These are phyloP conservation scores for Apophysomyces variabilis DNA, from an alignment of 371 early-diverging fungal genomes.

Conservation along the genomic window DNA sequence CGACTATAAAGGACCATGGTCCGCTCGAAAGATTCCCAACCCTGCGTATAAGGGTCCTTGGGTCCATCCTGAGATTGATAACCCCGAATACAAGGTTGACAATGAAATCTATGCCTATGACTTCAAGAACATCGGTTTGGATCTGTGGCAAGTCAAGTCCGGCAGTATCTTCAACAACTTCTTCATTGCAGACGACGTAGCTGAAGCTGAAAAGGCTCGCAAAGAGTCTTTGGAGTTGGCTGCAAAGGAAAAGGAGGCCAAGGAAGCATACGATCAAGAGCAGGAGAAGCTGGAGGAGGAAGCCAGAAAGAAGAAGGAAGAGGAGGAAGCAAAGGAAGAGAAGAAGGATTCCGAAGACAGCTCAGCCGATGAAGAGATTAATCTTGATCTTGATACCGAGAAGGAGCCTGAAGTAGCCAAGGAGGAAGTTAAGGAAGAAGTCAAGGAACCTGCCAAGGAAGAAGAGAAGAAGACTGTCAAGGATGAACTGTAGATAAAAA, in stretches of 20 bases:
- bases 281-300: slow-evolving; percentile 44
- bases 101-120: slow-evolving; percentile 77
- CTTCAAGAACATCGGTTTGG: slow-evolving; percentile 89
- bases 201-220: slow-evolving; percentile 69
- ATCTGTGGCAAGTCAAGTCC: slow-evolving; percentile 97
- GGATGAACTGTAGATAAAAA: slow-evolving; percentile 53
- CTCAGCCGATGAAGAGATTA: slow-evolving; percentile 31
- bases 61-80: slow-evolving; percentile 88
- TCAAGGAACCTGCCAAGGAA: slow-evolving; percentile 11
- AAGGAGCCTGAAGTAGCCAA: slow-evolving; percentile 16
- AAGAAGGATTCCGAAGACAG: not conserved
- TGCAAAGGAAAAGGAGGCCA: slow-evolving; percentile 59
- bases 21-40: slow-evolving; percentile 85
- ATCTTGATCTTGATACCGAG: slow-evolving; percentile 36
- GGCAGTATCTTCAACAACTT: slow-evolving; percentile 94
- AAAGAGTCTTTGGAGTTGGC: slow-evolving; percentile 66
- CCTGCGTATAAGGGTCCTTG: slow-evolving; percentile 96
- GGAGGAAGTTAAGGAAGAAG: slow-evolving; percentile 13
- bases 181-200: slow-evolving; percentile 74
- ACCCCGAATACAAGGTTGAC: slow-evolving; percentile 93
- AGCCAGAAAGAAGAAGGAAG: slow-evolving; percentile 31
- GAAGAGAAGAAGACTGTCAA: slow-evolving; percentile 43
- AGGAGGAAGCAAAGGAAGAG: slow-evolving; percentile 25
- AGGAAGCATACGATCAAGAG: slow-evolving; percentile 44
- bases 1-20: slow-evolving; percentile 85